Evolutionary conservation across 1,284 basidiomycete species (phyloP).

Genomic region (Paramarasmius palmivorus): DNA sequence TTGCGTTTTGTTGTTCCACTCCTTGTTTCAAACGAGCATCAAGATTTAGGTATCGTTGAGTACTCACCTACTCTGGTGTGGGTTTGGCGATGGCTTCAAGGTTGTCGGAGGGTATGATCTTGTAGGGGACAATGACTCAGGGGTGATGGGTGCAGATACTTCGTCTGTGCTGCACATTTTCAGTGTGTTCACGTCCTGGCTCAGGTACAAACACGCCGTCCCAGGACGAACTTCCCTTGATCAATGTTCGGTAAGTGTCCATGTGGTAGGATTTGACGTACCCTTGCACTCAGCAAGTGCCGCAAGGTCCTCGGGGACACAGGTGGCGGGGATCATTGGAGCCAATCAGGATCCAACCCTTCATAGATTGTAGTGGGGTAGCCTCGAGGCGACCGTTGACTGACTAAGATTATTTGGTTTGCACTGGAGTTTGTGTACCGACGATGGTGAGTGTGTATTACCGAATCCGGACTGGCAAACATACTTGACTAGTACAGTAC

Average conservation of each 20-base stretch:
- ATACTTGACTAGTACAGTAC: neutral
- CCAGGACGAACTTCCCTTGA: too few species aligned
- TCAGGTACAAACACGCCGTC: too few species aligned
- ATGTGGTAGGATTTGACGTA: too few species aligned
- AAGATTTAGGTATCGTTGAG: conserved; percentile 46
- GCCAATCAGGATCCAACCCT: neutral
- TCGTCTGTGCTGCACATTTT: too few species aligned
- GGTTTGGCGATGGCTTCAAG: conserved; percentile 51
- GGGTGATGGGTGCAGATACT: too few species aligned
- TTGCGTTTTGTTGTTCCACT: neutral
- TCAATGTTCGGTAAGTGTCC: too few species aligned
- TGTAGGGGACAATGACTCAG: conserved; percentile 39
- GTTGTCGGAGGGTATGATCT: conserved; percentile 48
- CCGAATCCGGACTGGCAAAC: neutral
- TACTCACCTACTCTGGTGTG: conserved; percentile 53
- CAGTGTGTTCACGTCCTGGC: too few species aligned
- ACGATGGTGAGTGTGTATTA: neutral
- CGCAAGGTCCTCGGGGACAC: neutral
- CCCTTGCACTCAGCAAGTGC: too few species aligned
- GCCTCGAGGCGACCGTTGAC: neutral
- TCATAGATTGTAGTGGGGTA: neutral
- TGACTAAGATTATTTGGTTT: neutral
- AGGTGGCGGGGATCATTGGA: neutral
- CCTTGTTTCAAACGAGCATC: neutral
- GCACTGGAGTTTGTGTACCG: neutral